Evolutionary conservation across 257 asterid species (phyloP).

Genomic region (Ilex asprella): DNA sequence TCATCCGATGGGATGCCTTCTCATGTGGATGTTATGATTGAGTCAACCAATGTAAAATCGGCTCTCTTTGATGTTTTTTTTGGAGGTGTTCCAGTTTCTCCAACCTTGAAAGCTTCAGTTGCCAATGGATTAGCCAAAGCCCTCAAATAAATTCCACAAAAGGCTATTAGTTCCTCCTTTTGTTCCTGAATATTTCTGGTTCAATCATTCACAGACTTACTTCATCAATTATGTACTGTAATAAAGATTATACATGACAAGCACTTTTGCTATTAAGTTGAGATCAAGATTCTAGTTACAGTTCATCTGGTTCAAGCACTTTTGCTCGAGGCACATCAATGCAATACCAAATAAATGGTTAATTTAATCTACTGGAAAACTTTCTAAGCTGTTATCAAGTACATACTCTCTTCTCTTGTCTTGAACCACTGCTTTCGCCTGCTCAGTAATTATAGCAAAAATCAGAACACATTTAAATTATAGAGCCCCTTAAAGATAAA

Average conservation of each 20-base stretch:
- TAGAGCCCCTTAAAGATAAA: too few relatives aligned
- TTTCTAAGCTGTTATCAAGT: slow-evolving; percentile 48
- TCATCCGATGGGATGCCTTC: slow-evolving; percentile 64
- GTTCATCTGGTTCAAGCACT: slow-evolving; percentile 48
- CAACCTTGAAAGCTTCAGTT: slow-evolving; percentile 68
- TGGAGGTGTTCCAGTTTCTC: slow-evolving; percentile 78
- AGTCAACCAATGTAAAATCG: slow-evolving; percentile 58
- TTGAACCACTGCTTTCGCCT: slow-evolving; percentile 79
- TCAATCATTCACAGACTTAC: slow-evolving; percentile 1
- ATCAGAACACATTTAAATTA: neutral
- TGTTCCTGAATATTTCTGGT: slow-evolving; percentile 7
- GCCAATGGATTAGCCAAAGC: slow-evolving; percentile 52
- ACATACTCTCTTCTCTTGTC: slow-evolving; percentile 69
- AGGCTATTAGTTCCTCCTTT: slow-evolving; percentile 4
- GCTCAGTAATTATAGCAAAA: slow-evolving; percentile 15
- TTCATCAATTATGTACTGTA: neutral
- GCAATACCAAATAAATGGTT: slow-evolving; percentile 55
- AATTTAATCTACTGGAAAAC: slow-evolving; percentile 43
- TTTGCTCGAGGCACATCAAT: slow-evolving; percentile 61
- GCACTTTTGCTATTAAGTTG: too few relatives aligned
- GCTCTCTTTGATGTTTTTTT: slow-evolving; percentile 84
- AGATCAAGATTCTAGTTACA: slow-evolving; percentile 12
- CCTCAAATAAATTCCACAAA: slow-evolving; percentile 29
- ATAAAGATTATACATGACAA: too few relatives aligned
- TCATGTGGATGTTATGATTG: slow-evolving; percentile 59